phyloP scores from a whole-genome alignment of 169 alveolate genomes.

The Amoebophrya sp. region DNA sequence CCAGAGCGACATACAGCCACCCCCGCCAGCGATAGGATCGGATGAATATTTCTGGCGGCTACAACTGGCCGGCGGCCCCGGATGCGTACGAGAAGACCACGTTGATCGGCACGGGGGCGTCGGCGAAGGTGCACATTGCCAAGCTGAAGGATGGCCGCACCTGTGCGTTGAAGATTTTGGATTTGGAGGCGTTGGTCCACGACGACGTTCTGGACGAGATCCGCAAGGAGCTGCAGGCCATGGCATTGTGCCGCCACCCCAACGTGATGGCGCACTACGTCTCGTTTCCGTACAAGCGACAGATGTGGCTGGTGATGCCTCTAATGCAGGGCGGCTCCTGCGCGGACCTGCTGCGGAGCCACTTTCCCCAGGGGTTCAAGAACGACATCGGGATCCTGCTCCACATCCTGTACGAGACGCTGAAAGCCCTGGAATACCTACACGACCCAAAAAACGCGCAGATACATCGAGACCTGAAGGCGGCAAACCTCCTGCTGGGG shows the following conservation, averaged over 20 bases:
- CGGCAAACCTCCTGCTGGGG: slow-evolving; percentile 62
- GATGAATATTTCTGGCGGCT: background rate
- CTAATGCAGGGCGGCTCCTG: slow-evolving; percentile 4
- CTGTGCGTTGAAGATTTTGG: slow-evolving; percentile 3
- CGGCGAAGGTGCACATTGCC: background rate
- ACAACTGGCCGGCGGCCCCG: background rate
- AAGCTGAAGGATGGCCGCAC: background rate
- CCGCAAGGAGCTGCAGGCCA: slow-evolving; percentile 13
- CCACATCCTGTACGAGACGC: slow-evolving; percentile 45
- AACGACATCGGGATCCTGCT: slow-evolving; percentile 35
- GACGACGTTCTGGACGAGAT: slow-evolving; percentile 7
- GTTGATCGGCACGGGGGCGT: background rate
- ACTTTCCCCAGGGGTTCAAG: slow-evolving; percentile 5
- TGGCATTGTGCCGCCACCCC: slow-evolving; percentile 10
- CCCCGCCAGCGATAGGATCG: no score
- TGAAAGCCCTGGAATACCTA: slow-evolving; percentile 40
- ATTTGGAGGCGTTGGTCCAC: slow-evolving; percentile 1
- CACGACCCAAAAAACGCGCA: slow-evolving; percentile 49
- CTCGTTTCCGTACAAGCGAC: background rate
- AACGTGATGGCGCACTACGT: slow-evolving; percentile 6
- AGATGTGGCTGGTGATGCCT: slow-evolving; percentile 22
- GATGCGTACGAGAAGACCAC: background rate
- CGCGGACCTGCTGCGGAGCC: background rate
- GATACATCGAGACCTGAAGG: slow-evolving; percentile 70
- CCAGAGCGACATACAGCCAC: no score